Evolutionary conservation across 441 rosid species (phyloP), one percentile per base, ranked within the genome.

Genomic region (Jatropha multifida): DNA sequence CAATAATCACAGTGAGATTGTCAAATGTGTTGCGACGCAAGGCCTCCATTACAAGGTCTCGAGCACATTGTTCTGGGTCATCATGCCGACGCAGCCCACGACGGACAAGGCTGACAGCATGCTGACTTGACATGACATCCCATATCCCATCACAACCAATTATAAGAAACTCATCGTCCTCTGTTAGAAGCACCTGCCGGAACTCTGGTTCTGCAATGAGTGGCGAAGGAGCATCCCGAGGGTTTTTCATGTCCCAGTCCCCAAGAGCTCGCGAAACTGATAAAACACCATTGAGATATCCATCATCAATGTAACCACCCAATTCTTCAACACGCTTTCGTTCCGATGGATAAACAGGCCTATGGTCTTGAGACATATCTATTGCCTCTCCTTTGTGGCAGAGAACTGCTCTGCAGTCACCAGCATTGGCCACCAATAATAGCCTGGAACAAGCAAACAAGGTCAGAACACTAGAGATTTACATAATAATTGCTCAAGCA

Each of bases 111-210:
- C 72, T 84, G 14, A 90, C 94, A 0, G 99, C 99, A 48, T 87
- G 86, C 87, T 94, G 96, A 76, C 99, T 94, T 44, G 94, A 82
- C 90, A 94, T 86, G 0, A 88, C 97, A 75, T 94, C 99, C 97
- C 98, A 94, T 26, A 94, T 84, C 51, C 99, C 99, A 15, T 94
- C 99, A 74, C 98, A 94, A 1, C 97, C 97, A 0, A 94, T 86
- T 51, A 94, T 86, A 32, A 94, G 91, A 76, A 94, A 94, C 82
- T 94, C 98, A n/a, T 93, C 99, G 0, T 93, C 98, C 81, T 92
- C 96, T 5, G 91, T 90, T 32, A 95, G 69, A 18, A 83, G 82
- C 76, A 86, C 73, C 77, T 82, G 92, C 41, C 63, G 83, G 76
- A 93, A 85, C 78, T 93, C 99, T 1, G 99, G 99, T 75, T 93